Conservation (phyloP, 306 rosid species). For the Mimosa pudica region DNA sequence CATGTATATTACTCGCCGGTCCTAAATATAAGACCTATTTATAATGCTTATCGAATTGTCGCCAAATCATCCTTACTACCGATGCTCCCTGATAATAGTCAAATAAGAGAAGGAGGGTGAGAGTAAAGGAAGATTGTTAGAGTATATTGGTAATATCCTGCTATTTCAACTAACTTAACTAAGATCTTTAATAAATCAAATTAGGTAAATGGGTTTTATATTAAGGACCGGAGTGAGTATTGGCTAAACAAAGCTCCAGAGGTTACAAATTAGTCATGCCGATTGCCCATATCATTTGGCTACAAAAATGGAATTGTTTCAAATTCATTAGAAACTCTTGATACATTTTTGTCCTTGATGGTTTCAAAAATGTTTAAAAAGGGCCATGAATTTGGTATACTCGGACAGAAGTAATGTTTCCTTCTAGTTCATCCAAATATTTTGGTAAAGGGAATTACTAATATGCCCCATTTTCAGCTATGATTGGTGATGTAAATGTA, state of each 20-base stretch:
- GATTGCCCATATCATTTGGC: not conserved
- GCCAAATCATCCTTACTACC: too few relatives aligned
- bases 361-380: not conserved
- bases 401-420: not conserved
- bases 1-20: not conserved
- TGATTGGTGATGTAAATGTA: constrained; percentile 94
- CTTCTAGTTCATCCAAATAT: constrained; percentile 1
- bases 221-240: too few relatives aligned
- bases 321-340: not conserved
- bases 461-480: constrained; percentile 57
- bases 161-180: too few relatives aligned
- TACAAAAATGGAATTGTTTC: not conserved
- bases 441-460: constrained; percentile 23
- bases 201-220: too few relatives aligned
- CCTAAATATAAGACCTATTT: too few relatives aligned
- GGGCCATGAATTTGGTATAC: constrained; percentile 2
- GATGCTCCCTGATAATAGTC: too few relatives aligned
- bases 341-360: not conserved
- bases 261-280: not conserved
- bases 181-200: too few relatives aligned
- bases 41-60: too few relatives aligned
- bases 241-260: constrained; percentile 2
- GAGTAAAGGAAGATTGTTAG: too few relatives aligned
- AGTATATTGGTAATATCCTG: too few relatives aligned
- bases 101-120: too few relatives aligned